A percentile compares a stretch with the other conserved stretches of the same genome.
Conservation (phyloP, 768 basidiomycete species). For the Lactifluus pinguis region DNA sequence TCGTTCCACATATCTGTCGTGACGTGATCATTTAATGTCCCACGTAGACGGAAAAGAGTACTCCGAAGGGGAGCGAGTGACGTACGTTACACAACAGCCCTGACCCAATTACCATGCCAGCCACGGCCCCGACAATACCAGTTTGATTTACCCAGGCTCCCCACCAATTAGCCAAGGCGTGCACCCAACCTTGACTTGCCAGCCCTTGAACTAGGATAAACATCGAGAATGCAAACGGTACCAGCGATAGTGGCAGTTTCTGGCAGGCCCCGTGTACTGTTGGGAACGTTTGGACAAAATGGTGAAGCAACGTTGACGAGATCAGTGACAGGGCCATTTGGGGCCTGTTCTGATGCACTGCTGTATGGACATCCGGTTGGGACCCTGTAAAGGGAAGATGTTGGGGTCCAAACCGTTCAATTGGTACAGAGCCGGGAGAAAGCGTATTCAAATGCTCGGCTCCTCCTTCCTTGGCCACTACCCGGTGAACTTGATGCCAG, state of each 20-base stretch:
- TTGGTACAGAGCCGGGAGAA: background rate
- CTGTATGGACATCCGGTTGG: background rate
- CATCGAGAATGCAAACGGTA: conserved; percentile 90
- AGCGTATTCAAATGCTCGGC: background rate
- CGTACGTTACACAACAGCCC: conserved; percentile 64
- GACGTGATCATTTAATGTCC: background rate
- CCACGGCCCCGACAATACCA: conserved; percentile 31
- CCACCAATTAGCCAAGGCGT: conserved; percentile 70
- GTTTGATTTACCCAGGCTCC: conserved; percentile 32
- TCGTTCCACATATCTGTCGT: conserved; percentile 62
- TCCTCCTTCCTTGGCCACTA: background rate
- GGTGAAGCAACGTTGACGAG: conserved; percentile 20
- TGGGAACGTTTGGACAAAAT: conserved; percentile 40
- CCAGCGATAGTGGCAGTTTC: conserved; percentile 67
- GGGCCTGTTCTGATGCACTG: background rate
- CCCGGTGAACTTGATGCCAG: background rate
- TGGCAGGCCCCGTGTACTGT: conserved; percentile 58
- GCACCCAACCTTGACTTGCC: conserved; percentile 78
- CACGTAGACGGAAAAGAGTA: too few relatives aligned
- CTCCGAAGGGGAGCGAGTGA: background rate
- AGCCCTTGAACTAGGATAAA: conserved; percentile 90
- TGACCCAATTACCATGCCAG: conserved; percentile 55
- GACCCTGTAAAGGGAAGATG: background rate
- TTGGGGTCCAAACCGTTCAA: conserved; percentile 4
- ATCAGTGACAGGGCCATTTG: conserved; percentile 5